Conservation (phyloP, 768 basidiomycete species). For the Pleurotus pulmonarius region DNA sequence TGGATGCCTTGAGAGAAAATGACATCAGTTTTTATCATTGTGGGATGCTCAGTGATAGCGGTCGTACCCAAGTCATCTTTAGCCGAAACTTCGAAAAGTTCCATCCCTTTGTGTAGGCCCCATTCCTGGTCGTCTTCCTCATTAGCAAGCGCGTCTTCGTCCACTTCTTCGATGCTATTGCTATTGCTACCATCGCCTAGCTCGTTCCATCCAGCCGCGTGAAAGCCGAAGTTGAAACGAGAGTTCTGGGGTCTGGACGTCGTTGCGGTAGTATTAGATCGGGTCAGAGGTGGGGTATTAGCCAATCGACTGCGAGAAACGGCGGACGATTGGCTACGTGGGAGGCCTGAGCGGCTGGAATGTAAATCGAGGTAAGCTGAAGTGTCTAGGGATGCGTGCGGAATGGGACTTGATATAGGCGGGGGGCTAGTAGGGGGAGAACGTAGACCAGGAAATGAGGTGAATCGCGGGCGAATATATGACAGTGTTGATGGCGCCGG, state of each 20-base stretch:
- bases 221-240: slow-evolving; percentile 54
- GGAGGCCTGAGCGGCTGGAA: slow-evolving; percentile 45
- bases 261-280: slow-evolving; percentile 44
- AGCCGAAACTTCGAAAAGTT: slow-evolving; percentile 87
- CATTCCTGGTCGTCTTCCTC: slow-evolving; percentile 56
- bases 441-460: slow-evolving; percentile 63
- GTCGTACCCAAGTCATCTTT: slow-evolving; percentile 78
- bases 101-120: slow-evolving; percentile 81
- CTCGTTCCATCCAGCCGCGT: slow-evolving; percentile 52
- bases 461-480: slow-evolving; percentile 77
- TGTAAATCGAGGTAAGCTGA: slow-evolving; percentile 65
- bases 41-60: slow-evolving; percentile 1
- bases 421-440: slow-evolving; percentile 51
- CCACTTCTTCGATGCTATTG: slow-evolving; percentile 65
- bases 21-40: slow-evolving; percentile 3
- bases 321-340: slow-evolving; percentile 47
- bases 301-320: slow-evolving; percentile 44
- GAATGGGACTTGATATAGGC: slow-evolving; percentile 24
- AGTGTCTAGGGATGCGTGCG: slow-evolving; percentile 50
- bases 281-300: slow-evolving; percentile 36
- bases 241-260: slow-evolving; percentile 46
- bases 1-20: slow-evolving; percentile 58
- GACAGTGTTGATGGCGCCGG: slow-evolving; percentile 67
- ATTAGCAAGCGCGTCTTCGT: slow-evolving; percentile 51
- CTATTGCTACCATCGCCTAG: slow-evolving; percentile 52